Conservation (phyloP, 2,329 filamentous ascomycete species). For the Laburnicola sp. region DNA sequence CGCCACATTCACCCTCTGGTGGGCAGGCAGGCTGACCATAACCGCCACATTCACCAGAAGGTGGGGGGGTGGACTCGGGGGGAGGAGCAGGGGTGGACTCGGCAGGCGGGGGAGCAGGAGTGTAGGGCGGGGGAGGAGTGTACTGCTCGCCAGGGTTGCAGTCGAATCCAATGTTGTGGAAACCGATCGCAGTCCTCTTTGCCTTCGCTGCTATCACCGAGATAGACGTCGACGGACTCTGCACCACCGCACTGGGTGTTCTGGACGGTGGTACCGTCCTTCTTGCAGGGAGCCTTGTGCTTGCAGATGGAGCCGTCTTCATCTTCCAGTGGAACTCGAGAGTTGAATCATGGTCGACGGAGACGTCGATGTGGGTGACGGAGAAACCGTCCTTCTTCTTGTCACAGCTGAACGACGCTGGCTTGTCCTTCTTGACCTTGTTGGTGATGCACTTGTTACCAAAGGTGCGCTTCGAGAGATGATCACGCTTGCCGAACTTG, state of each 20-base stretch:
- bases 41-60: no score
- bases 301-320: constrained; percentile 83
- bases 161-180: constrained; percentile 76
- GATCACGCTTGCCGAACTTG: constrained; percentile 63
- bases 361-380: constrained; percentile 72
- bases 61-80: no score
- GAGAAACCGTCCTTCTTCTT: constrained; percentile 64
- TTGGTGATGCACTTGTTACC: constrained; percentile 49
- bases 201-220: constrained; percentile 54
- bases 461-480: constrained; percentile 51
- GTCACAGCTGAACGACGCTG: constrained; percentile 69
- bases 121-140: constrained; percentile 21
- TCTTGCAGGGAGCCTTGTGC: constrained; percentile 70
- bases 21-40: no score
- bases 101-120: constrained; percentile 22
- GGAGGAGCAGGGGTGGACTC: no score
- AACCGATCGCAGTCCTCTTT: constrained; percentile 68
- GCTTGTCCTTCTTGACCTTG: constrained; percentile 54
- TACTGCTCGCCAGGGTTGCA: constrained; percentile 54
- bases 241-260: constrained; percentile 95
- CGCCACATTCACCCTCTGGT: no score
- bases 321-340: constrained; percentile 87
- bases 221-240: constrained; percentile 72
- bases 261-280: constrained; percentile 68
- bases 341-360: constrained; percentile 73